phyloP scores from a whole-genome alignment of 2,329 filamentous ascomycete genomes.

The Pseudogymnoascus destructans region DNA sequence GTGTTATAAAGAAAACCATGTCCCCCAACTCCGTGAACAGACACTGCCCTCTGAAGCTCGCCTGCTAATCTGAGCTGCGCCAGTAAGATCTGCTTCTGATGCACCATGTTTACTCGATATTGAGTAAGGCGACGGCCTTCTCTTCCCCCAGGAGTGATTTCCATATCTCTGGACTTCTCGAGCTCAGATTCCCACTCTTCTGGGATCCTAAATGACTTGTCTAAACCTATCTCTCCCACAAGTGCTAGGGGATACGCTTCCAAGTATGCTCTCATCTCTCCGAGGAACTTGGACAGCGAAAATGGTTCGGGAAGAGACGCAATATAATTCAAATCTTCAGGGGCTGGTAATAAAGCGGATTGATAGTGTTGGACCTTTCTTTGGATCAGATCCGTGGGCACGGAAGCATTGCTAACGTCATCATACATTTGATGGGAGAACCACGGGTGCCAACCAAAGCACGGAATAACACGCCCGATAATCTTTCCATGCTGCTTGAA shows the following conservation, averaged over 20 bases:
- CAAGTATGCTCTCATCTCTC: constrained; percentile 42
- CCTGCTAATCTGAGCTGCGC: constrained; percentile 62
- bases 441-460: constrained; percentile 85
- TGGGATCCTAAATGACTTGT: constrained; percentile 65
- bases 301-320: constrained; percentile 44
- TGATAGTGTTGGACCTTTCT: constrained; percentile 48
- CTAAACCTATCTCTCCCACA: constrained; percentile 65
- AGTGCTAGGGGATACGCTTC: constrained; percentile 47
- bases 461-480: constrained; percentile 42
- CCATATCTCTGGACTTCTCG: constrained; percentile 31
- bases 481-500: constrained; percentile 10
- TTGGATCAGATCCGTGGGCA: constrained; percentile 18
- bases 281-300: constrained; percentile 45
- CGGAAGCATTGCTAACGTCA: constrained; percentile 30
- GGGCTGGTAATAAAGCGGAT: constrained; percentile 45
- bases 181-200: constrained; percentile 36
- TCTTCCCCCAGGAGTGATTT: constrained; percentile 53
- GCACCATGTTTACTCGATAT: constrained; percentile 52
- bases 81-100: constrained; percentile 53
- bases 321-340: constrained; percentile 34
- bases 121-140: constrained; percentile 56
- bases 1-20: constrained; percentile 51
- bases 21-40: constrained; percentile 52
- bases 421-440: constrained; percentile 67
- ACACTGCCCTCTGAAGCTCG: constrained; percentile 59